These are phyloP conservation scores for Ceratorhiza oryzae-sativae DNA, from an alignment of 1,284 basidiomycete genomes.

Conservation along the genomic window DNA sequence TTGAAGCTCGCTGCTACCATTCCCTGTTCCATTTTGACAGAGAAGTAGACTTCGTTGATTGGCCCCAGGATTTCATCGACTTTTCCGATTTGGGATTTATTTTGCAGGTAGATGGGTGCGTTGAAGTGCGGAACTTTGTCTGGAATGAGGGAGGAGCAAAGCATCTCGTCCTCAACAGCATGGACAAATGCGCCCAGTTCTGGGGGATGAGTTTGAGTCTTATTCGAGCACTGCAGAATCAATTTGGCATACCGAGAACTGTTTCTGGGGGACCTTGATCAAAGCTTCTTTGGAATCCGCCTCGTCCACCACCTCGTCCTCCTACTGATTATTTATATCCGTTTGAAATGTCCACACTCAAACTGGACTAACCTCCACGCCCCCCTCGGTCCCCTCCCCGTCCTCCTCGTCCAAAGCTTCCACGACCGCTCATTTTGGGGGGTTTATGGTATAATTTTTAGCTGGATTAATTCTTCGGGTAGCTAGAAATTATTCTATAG, in stretches of 20 bases:
- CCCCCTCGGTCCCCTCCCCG: constrained; percentile 41
- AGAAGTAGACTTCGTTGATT: constrained; percentile 99
- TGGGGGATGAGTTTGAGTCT: constrained; percentile 48
- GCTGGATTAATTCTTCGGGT: too few relatives aligned
- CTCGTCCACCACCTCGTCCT: constrained; percentile 55
- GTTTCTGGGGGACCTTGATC: constrained; percentile 85
- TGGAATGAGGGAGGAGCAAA: constrained; percentile 84
- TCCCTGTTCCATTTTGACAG: constrained; percentile 95
- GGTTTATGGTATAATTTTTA: background rate
- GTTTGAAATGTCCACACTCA: background rate
- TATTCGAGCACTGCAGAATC: background rate
- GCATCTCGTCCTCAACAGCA: constrained; percentile 98
- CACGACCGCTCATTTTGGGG: constrained; percentile 56
- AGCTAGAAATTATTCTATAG: too few relatives aligned
- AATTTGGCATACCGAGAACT: constrained; percentile 68
- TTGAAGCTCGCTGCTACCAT: constrained; percentile 97
- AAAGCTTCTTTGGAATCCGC: constrained; percentile 67
- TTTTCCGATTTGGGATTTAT: constrained; percentile 95
- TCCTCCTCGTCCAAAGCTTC: constrained; percentile 51
- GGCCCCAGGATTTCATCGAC: constrained; percentile 97
- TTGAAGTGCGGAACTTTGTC: constrained; percentile 99
- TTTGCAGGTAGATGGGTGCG: constrained; percentile 97
- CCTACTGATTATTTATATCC: constrained; percentile 12
- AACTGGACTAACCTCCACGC: constrained; percentile 19
- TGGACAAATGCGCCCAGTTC: constrained; percentile 92